These are phyloP conservation scores for Amniculicola lignicola DNA, from an alignment of 495 filamentous ascomycete genomes.

Conservation along the genomic window DNA sequence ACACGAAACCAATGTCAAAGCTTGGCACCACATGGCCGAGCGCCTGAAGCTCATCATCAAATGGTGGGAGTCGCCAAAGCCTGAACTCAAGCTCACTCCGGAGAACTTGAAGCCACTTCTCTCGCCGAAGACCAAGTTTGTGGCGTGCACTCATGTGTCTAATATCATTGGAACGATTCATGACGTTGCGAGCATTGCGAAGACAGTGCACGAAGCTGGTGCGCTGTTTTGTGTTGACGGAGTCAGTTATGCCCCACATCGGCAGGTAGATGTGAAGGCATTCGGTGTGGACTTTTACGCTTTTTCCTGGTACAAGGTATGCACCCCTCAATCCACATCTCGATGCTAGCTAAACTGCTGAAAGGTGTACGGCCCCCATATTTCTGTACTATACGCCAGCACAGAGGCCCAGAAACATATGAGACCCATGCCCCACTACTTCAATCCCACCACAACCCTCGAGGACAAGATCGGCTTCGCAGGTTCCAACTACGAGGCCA, in stretches of 20 bases:
- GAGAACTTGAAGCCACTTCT: slow-evolving; percentile 55
- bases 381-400: slow-evolving; percentile 64
- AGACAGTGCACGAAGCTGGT: slow-evolving; percentile 50
- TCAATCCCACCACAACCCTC: slow-evolving; percentile 57
- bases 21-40: slow-evolving; percentile 63
- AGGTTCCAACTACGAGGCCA: slow-evolving; percentile 64
- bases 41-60: slow-evolving; percentile 57
- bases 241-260: slow-evolving; percentile 69
- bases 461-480: slow-evolving; percentile 64
- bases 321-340: not conserved
- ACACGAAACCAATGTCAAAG: slow-evolving; percentile 68
- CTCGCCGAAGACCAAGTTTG: slow-evolving; percentile 57
- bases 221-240: slow-evolving; percentile 57
- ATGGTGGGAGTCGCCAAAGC: slow-evolving; percentile 57
- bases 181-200: slow-evolving; percentile 55
- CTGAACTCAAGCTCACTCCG: slow-evolving; percentile 51
- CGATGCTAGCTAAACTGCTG: not conserved
- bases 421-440: slow-evolving; percentile 61
- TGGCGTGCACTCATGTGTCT: slow-evolving; percentile 64
- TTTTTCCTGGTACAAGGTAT: slow-evolving; percentile 71
- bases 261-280: slow-evolving; percentile 60
- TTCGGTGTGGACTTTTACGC: slow-evolving; percentile 70
- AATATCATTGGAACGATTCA: slow-evolving; percentile 72
- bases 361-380: slow-evolving; percentile 66
- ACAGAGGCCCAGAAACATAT: slow-evolving; percentile 49